A percentile compares a stretch with the other conserved stretches of the same genome.
phyloP scores from a whole-genome alignment of 495 filamentous ascomycete species.

The Daldinia bambusicola region DNA sequence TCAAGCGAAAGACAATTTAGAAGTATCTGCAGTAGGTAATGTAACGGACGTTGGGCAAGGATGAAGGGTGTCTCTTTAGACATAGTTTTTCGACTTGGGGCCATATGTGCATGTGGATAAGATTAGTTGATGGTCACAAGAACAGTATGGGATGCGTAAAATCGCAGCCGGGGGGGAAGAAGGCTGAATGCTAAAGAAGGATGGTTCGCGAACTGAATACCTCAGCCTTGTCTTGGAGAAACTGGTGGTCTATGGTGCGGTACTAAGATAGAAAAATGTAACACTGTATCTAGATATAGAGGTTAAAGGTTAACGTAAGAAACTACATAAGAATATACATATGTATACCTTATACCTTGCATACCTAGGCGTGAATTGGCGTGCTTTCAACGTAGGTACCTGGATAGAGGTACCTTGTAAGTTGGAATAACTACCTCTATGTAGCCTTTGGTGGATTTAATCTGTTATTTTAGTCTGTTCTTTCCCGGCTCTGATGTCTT shows the following conservation, averaged over 20 bases:
- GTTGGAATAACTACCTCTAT: too few species aligned
- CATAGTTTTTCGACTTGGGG: constrained; percentile 5
- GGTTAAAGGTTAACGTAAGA: neutral
- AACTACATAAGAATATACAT: too few species aligned
- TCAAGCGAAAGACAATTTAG: constrained; percentile 17
- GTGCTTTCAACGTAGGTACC: too few species aligned
- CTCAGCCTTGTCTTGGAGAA: constrained; percentile 33
- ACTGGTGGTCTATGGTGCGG: neutral
- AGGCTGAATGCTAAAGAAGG: neutral
- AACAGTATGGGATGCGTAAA: neutral
- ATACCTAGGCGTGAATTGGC: too few species aligned
- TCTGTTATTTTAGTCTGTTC: neutral
- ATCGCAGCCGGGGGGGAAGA: neutral
- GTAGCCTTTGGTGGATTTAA: neutral
- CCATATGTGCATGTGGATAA: constrained; percentile 18
- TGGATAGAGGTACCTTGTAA: too few species aligned
- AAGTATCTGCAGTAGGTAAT: constrained; percentile 10
- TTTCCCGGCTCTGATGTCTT: neutral
- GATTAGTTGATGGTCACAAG: constrained; percentile 28
- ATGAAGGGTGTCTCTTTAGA: constrained; percentile 19
- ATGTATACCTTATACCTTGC: neutral
- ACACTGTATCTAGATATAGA: constrained; percentile 6
- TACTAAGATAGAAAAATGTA: constrained; percentile 1
- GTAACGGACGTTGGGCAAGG: neutral
- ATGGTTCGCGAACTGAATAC: constrained; percentile 15